A percentile compares a stretch with the other conserved stretches of the same genome.
phyloP scores from a whole-genome alignment of 371 early-diverging fungal species.

The Mortierella sp. region DNA sequence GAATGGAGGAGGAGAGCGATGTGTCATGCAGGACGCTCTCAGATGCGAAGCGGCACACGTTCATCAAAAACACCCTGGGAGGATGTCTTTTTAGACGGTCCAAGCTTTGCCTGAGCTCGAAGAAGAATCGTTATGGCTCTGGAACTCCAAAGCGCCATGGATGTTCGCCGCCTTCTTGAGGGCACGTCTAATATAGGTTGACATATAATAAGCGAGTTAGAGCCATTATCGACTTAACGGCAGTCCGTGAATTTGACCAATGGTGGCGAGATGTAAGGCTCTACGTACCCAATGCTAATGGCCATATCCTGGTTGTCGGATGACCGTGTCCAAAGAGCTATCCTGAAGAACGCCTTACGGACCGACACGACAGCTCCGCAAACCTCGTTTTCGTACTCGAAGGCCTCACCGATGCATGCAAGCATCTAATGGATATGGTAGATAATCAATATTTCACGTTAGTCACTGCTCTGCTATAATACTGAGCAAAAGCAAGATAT shows the following conservation, averaged over 20 bases:
- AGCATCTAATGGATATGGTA: conserved; percentile 71
- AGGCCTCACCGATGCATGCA: conserved; percentile 93
- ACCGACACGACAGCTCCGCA: conserved; percentile 94
- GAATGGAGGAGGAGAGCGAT: background rate
- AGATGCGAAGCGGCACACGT: conserved; percentile 1
- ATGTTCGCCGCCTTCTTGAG: conserved; percentile 48
- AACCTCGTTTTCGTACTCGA: conserved; percentile 85
- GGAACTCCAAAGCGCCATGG: conserved; percentile 46
- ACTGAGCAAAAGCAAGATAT: no score
- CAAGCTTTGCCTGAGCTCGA: conserved; percentile 42
- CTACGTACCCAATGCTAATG: conserved; percentile 75
- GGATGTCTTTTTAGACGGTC: conserved; percentile 37
- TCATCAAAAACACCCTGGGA: background rate
- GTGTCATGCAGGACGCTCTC: background rate
- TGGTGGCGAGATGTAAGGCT: background rate
- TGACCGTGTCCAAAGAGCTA: conserved; percentile 92
- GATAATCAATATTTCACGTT: background rate
- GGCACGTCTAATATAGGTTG: conserved; percentile 30
- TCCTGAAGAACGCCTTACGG: conserved; percentile 84
- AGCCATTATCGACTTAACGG: background rate
- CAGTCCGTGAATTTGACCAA: background rate
- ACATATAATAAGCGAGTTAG: background rate
- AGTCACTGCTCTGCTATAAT: background rate
- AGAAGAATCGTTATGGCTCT: conserved; percentile 46
- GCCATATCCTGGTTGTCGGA: conserved; percentile 75